Percentiles rank a stretch among this genome's conserved stretches.
These are phyloP conservation scores for Chondrus crispus DNA, from an alignment of 23 red algal genomes.

Conservation along the genomic window DNA sequence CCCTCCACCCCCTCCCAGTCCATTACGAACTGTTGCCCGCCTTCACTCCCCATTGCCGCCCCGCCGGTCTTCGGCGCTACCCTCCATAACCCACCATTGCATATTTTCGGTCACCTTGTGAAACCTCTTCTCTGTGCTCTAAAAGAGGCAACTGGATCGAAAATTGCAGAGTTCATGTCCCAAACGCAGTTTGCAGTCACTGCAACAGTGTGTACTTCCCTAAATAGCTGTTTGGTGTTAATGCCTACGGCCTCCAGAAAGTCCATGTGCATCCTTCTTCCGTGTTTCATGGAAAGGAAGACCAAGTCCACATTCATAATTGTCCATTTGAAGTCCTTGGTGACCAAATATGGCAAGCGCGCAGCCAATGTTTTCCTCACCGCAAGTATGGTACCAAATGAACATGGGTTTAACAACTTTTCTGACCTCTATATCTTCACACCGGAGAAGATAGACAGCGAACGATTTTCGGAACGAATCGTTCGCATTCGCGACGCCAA, in stretches of 20 bases:
- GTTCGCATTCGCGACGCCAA: not conserved
- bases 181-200: not conserved
- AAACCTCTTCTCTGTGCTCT: too few relatives aligned
- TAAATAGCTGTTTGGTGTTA: not conserved
- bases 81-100: too few relatives aligned
- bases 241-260: not conserved
- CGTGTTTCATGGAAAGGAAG: not conserved
- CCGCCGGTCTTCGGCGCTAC: too few relatives aligned
- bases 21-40: too few relatives aligned
- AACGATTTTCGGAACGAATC: not conserved
- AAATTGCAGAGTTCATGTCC: not conserved
- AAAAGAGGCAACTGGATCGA: too few relatives aligned
- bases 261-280: not conserved
- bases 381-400: not conserved
- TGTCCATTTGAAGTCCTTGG: not conserved
- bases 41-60: too few relatives aligned
- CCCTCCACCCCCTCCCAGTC: too few relatives aligned
- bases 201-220: not conserved
- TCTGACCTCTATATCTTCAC: not conserved
- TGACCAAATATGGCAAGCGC: not conserved
- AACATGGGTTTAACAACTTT: too few relatives aligned
- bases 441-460: not conserved
- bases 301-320: not conserved
- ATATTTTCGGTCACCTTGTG: too few relatives aligned
- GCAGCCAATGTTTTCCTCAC: not conserved